Conservation (phyloP, 1,139 yeast genomes). For the Candida smagusa region DNA sequence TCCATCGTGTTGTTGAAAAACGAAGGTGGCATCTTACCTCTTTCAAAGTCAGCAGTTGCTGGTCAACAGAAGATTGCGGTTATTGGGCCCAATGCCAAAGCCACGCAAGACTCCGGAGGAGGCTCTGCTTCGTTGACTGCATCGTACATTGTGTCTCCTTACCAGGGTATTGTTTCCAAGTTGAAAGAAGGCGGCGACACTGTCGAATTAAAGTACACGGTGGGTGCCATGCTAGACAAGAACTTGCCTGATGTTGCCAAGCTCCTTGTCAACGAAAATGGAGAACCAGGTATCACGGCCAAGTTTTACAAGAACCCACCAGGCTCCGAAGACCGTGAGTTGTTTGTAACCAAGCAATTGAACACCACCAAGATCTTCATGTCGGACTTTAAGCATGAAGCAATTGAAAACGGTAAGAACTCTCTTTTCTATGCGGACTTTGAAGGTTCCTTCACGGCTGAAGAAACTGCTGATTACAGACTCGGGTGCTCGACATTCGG, state of each 20-base stretch:
- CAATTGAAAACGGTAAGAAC: slow-evolving; percentile 2
- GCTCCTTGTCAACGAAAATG: slow-evolving; percentile 20
- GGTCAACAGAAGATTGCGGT: slow-evolving; percentile 25
- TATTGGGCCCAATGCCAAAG: slow-evolving; percentile 37
- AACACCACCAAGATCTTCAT: slow-evolving; percentile 7
- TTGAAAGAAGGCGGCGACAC: slow-evolving; percentile 17
- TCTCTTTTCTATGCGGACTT: slow-evolving; percentile 36
- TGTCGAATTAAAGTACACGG: slow-evolving; percentile 17
- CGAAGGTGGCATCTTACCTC: slow-evolving; percentile 14
- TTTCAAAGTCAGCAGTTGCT: slow-evolving; percentile 6
- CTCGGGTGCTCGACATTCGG: slow-evolving; percentile 53
- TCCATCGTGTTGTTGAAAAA: slow-evolving; percentile 20
- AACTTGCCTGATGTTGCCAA: slow-evolving; percentile 28
- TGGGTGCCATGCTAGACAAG: slow-evolving; percentile 31
- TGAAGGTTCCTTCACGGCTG: slow-evolving; percentile 42
- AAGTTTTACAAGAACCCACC: slow-evolving; percentile 38
- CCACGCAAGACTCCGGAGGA: slow-evolving; percentile 34
- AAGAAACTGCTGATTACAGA: slow-evolving; percentile 45
- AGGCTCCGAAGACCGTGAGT: slow-evolving; percentile 9
- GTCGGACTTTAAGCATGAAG: slow-evolving; percentile 9
- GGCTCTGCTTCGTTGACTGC: slow-evolving; percentile 35
- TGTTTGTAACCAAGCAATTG: slow-evolving; percentile 6
- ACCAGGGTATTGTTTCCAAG: slow-evolving; percentile 27
- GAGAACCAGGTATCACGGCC: slow-evolving; percentile 37
- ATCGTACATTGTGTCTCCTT: slow-evolving; percentile 31